phyloP scores from a whole-genome alignment of 345 rosid species.

The Passiflora organensis region DNA sequence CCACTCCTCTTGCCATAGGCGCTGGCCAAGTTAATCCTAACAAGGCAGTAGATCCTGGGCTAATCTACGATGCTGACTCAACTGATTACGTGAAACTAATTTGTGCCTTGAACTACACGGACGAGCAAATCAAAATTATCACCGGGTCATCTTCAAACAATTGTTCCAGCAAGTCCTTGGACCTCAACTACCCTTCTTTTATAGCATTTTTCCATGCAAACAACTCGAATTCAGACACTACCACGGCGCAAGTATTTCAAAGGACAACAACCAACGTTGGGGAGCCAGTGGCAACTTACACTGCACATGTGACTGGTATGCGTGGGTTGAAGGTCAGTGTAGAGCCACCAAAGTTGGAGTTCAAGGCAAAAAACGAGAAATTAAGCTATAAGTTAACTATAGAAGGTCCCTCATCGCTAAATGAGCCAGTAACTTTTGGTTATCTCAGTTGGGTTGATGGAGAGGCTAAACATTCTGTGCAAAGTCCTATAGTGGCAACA shows the following conservation, averaged over 20 bases:
- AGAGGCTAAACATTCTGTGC: slow-evolving; percentile 33
- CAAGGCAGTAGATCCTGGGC: slow-evolving; percentile 54
- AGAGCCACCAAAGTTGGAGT: slow-evolving; percentile 34
- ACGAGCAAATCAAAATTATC: slow-evolving; percentile 37
- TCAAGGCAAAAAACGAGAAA: slow-evolving; percentile 38
- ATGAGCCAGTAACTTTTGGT: slow-evolving; percentile 25
- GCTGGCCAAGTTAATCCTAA: slow-evolving; percentile 53
- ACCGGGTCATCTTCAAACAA: slow-evolving; percentile 34
- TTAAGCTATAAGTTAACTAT: slow-evolving; percentile 35
- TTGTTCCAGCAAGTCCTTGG: slow-evolving; percentile 37
- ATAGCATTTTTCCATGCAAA: slow-evolving; percentile 30
- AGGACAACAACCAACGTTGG: slow-evolving; percentile 59
- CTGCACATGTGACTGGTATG: slow-evolving; percentile 20
- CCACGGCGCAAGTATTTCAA: slow-evolving; percentile 20
- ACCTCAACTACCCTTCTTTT: slow-evolving; percentile 59
- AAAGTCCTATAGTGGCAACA: slow-evolving; percentile 45
- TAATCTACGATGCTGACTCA: slow-evolving; percentile 37
- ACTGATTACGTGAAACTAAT: slow-evolving; percentile 42
- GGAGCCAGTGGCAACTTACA: slow-evolving; percentile 28
- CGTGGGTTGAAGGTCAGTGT: slow-evolving; percentile 31
- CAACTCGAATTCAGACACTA: not conserved
- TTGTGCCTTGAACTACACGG: slow-evolving; percentile 44
- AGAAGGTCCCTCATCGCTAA: slow-evolving; percentile 23
- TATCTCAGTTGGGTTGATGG: slow-evolving; percentile 42
- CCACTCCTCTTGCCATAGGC: slow-evolving; percentile 48